phyloP scores from a whole-genome alignment of 192 early-diverging fungal genomes.

The Lobulomyces angularis region DNA sequence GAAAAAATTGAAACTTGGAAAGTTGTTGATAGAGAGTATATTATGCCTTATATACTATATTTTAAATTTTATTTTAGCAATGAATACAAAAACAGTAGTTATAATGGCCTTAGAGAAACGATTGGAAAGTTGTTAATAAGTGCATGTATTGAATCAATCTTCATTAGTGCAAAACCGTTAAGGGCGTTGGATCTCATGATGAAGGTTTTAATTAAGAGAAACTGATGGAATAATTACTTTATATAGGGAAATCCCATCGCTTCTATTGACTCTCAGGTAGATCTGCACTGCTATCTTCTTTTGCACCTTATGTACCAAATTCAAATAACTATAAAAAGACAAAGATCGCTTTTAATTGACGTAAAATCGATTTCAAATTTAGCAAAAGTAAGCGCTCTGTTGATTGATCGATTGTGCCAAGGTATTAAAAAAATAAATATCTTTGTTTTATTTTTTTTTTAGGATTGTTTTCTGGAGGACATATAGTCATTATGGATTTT shows the following conservation, averaged over 20 bases:
- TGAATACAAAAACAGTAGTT: conserved; percentile 2
- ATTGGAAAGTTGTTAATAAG: conserved; percentile 40
- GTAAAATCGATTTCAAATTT: conserved; percentile 22
- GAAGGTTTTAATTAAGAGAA: conserved; percentile 14
- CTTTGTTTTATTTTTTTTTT: background rate
- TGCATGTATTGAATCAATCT: conserved; percentile 38
- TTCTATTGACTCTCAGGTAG: conserved; percentile 10
- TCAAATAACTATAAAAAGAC: conserved; percentile 27
- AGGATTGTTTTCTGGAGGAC: conserved; percentile 3
- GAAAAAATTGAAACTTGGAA: too few species aligned
- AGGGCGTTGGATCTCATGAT: conserved; percentile 28
- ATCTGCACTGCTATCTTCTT: conserved; percentile 33
- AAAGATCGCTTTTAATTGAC: conserved; percentile 21
- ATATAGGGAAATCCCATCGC: background rate
- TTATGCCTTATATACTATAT: too few species aligned
- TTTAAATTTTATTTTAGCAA: conserved; percentile 3
- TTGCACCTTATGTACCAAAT: conserved; percentile 23
- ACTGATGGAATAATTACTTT: conserved; percentile 10
- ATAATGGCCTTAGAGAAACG: conserved; percentile 5
- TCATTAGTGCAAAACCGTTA: conserved; percentile 33
- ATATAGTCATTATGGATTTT: background rate
- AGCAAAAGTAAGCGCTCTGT: conserved; percentile 19
- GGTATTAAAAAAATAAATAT: conserved; percentile 5
- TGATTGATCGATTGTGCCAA: conserved; percentile 9
- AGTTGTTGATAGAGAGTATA: too few species aligned